These are phyloP conservation scores for Fraxinus sp. DNA, from an alignment of 305 asterid species.

Conservation along the genomic window DNA sequence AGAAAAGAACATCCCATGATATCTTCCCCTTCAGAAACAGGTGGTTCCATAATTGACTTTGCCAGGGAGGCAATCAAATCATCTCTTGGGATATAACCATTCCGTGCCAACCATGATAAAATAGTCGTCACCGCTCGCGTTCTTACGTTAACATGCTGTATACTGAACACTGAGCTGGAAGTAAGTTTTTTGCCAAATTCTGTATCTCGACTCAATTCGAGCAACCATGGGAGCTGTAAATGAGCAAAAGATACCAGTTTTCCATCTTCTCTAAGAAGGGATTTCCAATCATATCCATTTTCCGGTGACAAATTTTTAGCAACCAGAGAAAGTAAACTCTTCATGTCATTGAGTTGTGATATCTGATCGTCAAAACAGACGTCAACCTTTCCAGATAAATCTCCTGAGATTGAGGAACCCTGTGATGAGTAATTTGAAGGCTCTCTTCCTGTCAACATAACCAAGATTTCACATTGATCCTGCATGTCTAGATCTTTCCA, in stretches of 20 bases:
- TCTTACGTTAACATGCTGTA: constrained; percentile 55
- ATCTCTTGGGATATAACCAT: constrained; percentile 75
- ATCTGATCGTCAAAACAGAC: constrained; percentile 46
- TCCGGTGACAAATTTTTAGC: constrained; percentile 52
- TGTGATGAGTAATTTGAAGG: constrained; percentile 49
- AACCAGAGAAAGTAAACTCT: constrained; percentile 51
- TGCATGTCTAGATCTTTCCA: constrained; percentile 97
- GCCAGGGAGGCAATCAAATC: constrained; percentile 75
- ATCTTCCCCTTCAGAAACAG: constrained; percentile 84
- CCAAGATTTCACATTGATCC: constrained; percentile 74
- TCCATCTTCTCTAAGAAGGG: constrained; percentile 61
- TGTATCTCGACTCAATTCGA: constrained; percentile 57
- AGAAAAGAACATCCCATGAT: constrained; percentile 74
- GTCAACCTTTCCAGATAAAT: constrained; percentile 43
- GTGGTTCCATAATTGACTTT: constrained; percentile 80
- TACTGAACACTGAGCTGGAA: constrained; percentile 43
- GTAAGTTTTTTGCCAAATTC: constrained; percentile 48
- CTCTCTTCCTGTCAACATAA: constrained; percentile 62
- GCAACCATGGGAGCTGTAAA: constrained; percentile 79
- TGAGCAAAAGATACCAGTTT: constrained; percentile 71
- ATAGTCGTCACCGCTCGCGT: constrained; percentile 64
- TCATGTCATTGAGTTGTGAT: constrained; percentile 45
- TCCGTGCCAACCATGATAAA: constrained; percentile 83
- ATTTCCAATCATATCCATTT: constrained; percentile 54
- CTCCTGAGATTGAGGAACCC: constrained; percentile 43